Conservation (phyloP, 176 grass and related monocot species). For the Thalia dealbata region DNA sequence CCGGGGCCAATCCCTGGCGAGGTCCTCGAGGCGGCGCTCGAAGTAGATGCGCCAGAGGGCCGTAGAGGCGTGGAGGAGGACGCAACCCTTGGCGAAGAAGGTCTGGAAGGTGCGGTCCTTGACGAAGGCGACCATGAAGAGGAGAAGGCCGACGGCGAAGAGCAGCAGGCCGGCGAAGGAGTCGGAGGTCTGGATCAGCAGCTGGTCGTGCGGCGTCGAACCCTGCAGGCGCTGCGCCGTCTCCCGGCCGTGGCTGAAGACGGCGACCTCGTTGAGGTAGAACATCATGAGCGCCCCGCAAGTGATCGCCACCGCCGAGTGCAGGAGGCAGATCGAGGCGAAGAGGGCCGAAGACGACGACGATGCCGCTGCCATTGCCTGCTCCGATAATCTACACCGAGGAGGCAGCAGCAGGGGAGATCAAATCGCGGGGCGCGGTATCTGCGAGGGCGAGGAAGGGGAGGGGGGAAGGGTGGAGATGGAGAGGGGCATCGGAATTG, state of each 20-base stretch:
- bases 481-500: too few relatives aligned
- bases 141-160: constrained; percentile 29
- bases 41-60: constrained; percentile 44
- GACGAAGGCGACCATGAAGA: constrained; percentile 49
- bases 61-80: constrained; percentile 38
- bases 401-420: too few relatives aligned
- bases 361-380: not conserved
- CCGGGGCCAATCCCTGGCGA: constrained; percentile 38
- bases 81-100: constrained; percentile 48
- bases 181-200: constrained; percentile 45
- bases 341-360: constrained; percentile 17
- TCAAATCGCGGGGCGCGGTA: too few relatives aligned
- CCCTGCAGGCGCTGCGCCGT: constrained; percentile 35
- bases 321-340: constrained; percentile 38
- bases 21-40: constrained; percentile 40
- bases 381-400: too few relatives aligned
- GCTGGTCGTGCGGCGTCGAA: constrained; percentile 40
- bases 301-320: constrained; percentile 29
- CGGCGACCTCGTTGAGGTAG: constrained; percentile 34
- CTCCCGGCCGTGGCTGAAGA: constrained; percentile 30
- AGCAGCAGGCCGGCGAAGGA: constrained; percentile 46
- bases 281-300: constrained; percentile 52
- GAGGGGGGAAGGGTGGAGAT: too few relatives aligned
- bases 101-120: constrained; percentile 42
- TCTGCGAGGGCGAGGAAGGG: too few relatives aligned